These are phyloP conservation scores for Cymbidium sinense DNA, from an alignment of 106 monocot species.

Conservation along the genomic window DNA sequence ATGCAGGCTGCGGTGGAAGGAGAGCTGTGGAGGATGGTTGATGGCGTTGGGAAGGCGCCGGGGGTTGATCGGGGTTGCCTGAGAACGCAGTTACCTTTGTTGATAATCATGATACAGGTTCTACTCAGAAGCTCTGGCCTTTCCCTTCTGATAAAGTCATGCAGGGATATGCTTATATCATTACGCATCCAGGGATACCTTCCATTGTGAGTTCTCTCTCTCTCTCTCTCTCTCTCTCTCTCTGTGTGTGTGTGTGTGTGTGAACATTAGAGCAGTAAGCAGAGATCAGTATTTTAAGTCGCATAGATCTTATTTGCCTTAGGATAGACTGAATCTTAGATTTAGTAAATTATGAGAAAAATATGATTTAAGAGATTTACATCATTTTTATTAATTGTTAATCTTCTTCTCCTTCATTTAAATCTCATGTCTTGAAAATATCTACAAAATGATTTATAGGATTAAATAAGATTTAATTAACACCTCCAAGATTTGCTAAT, in stretches of 20 bases:
- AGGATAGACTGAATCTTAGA: no score
- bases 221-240: neutral
- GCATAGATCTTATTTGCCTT: no score
- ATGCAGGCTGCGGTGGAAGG: constrained; percentile 47
- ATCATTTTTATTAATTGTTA: no score
- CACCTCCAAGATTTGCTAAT: no score
- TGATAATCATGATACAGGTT: constrained; percentile 51
- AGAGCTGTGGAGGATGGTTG: constrained; percentile 46
- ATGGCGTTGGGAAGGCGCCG: constrained; percentile 31
- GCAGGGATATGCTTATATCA: constrained; percentile 65
- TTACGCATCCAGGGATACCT: constrained; percentile 58
- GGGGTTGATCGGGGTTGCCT: constrained; percentile 58
- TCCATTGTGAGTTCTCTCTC: constrained; percentile 32
- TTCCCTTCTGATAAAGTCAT: constrained; percentile 69
- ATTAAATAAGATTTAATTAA: no score
- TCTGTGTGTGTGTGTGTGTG: no score
- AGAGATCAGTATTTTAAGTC: no score
- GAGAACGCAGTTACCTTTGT: constrained; percentile 63
- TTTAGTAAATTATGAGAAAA: no score
- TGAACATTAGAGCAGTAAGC: neutral
- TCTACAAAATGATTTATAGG: no score
- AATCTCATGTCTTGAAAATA: no score
- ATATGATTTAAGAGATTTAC: no score
- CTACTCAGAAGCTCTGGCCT: constrained; percentile 37
- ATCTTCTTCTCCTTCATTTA: no score